Base-by-base conservation (phyloP, 2,329 filamentous ascomycete genomes). In the Beauveria varroae region DNA sequence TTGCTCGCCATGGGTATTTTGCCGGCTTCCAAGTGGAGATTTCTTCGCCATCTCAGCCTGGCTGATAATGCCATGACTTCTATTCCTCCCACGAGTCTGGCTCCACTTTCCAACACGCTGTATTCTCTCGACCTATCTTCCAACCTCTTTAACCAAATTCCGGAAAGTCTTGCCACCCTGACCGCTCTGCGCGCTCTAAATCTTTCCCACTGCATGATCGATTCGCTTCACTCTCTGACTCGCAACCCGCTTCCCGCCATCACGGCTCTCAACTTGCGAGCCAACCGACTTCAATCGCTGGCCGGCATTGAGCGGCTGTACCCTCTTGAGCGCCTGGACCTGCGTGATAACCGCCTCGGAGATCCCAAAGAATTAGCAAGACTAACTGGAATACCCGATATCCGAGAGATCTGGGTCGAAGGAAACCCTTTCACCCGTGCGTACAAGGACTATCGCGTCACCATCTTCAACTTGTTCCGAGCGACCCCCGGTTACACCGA, bases 171-270 rank as follows among this genome's bases (percentile, higher is more conserved):
- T 62, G 89, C 93, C 14, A 90, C 86, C 10, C 79, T 99, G 62
- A 92, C 91, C 22, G 88, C 91, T 30, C 82, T 99, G n/a, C 87
- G 93, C 65, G 93, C 95, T 26, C 78, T 99, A 59, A 98, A 99
- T 69, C 81, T 99, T 28, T 96, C 93, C 4, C 90, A 96, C 69
- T 98, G 93, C 80, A 97, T 98, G 93, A 98, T 99, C 65, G 90
- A 93, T 67, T 95, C 92, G 18, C 80, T 99, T 61, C 90, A 96
- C 68, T 96, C 93, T 2, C 79, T 99, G 47, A 87, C 87, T 2
- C 86, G 89, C 65, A 95, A 89, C 68, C 91, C 95, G 14, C 81
- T 99, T 5, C 93, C 95, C 30, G 93, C 95, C 22, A 96, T 99
- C 64, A 96, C 90, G 1, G 93, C 93, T 1, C 79, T 99, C 62